A percentile compares a stretch with the other conserved stretches of the same genome.
phyloP scores from a whole-genome alignment of 164 flowering plant genomes.

The Sextonia rubra region DNA sequence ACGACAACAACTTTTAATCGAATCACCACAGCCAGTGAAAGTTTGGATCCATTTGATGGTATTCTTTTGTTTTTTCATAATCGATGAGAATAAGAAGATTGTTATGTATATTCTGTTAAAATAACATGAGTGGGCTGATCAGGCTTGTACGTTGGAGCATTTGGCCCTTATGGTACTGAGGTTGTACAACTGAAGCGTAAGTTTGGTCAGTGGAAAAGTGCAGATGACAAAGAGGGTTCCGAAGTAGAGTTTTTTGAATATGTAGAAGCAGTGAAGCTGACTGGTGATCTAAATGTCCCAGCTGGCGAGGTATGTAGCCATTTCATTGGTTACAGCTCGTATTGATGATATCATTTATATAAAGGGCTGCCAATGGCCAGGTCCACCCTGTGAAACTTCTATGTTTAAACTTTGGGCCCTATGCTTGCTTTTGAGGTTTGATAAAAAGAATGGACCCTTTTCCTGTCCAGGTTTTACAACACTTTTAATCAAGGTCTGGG shows the following conservation, averaged over 20 bases:
- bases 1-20: conserved; percentile 67
- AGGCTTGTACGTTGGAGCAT: conserved; percentile 94
- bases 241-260: conserved; percentile 91
- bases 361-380: too few species aligned
- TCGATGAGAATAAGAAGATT: neutral
- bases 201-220: conserved; percentile 73
- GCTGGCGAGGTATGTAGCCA: conserved; percentile 76
- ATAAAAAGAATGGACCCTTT: neutral
- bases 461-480: neutral
- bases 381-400: neutral
- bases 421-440: neutral
- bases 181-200: conserved; percentile 88
- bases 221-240: conserved; percentile 33
- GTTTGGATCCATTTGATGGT: conserved; percentile 91
- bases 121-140: conserved; percentile 14
- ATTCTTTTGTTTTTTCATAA: neutral
- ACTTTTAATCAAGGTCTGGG: neutral
- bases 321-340: conserved; percentile 4
- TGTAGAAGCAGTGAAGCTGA: conserved; percentile 93
- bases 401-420: neutral
- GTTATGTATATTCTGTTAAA: conserved; percentile 1
- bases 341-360: neutral
- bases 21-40: conserved; percentile 43
- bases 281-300: conserved; percentile 95
- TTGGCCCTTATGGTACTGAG: conserved; percentile 93